These are phyloP conservation scores for Gentiana dahurica DNA, from an alignment of 257 asterid species.

Conservation along the genomic window DNA sequence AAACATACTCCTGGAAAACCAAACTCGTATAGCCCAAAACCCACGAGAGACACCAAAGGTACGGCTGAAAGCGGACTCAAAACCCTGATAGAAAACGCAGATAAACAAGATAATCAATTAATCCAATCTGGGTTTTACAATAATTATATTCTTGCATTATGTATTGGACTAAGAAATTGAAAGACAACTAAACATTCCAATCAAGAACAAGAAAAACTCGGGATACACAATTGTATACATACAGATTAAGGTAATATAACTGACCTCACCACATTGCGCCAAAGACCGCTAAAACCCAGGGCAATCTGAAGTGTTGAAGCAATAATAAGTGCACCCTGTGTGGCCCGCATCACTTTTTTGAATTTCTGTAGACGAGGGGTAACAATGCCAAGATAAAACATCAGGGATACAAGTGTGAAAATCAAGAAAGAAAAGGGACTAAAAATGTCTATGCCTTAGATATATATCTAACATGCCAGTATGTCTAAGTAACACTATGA, in stretches of 20 bases:
- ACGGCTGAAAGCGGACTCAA: conserved; percentile 74
- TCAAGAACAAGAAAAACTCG: background rate
- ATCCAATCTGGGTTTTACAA: too few relatives aligned
- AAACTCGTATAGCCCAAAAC: conserved; percentile 70
- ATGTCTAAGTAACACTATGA: too few relatives aligned
- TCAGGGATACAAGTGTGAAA: too few relatives aligned
- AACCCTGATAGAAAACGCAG: conserved; percentile 23
- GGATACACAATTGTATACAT: background rate
- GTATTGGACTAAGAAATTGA: too few relatives aligned
- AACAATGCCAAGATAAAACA: too few relatives aligned
- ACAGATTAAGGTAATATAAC: background rate
- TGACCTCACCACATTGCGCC: conserved; percentile 71
- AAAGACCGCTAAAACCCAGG: conserved; percentile 86
- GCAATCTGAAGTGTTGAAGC: conserved; percentile 79
- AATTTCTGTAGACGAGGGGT: conserved; percentile 34
- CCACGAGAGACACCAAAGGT: conserved; percentile 63
- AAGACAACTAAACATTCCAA: background rate
- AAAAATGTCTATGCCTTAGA: too few relatives aligned
- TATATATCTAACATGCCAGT: too few relatives aligned
- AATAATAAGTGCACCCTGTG: conserved; percentile 76
- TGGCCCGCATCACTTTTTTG: conserved; percentile 79
- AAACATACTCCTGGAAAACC: conserved; percentile 75
- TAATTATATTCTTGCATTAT: too few relatives aligned
- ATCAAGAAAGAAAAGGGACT: too few relatives aligned
- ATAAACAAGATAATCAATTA: background rate